phyloP scores from a whole-genome alignment of 2,329 filamentous ascomycete species.

The Apiospora malaysiana region DNA sequence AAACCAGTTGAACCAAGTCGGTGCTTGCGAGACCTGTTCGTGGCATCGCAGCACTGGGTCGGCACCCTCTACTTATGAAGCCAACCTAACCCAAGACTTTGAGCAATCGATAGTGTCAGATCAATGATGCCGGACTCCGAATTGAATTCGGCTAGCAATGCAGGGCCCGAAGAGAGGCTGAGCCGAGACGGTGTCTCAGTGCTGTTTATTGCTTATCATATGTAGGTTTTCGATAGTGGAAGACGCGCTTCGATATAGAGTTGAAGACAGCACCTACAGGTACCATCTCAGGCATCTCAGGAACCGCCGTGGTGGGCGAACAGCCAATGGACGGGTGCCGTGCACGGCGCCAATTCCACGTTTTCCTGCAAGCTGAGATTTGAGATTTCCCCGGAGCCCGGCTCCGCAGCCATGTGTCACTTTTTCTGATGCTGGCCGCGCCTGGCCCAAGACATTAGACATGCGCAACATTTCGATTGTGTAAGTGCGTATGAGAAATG shows the following conservation, averaged over 20 bases:
- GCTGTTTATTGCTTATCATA: slow-evolving; percentile 3
- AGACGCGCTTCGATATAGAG: slow-evolving; percentile 2
- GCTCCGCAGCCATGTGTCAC: background rate
- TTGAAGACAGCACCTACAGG: slow-evolving; percentile 5
- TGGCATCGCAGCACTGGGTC: background rate
- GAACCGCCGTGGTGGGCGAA: background rate
- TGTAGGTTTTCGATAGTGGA: slow-evolving; percentile 18
- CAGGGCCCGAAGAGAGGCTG: slow-evolving; percentile 1
- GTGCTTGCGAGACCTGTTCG: background rate
- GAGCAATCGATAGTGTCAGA: background rate
- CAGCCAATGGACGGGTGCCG: background rate
- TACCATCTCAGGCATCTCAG: background rate
- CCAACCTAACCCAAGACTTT: background rate
- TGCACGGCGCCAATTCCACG: slow-evolving; percentile 1
- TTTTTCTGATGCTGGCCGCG: slow-evolving; percentile 3
- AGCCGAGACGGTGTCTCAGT: slow-evolving; percentile 7
- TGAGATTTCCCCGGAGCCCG: slow-evolving; percentile 7
- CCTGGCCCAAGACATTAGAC: background rate
- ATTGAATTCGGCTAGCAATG: background rate
- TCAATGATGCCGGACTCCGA: background rate
- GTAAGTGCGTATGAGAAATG: slow-evolving; percentile 6
- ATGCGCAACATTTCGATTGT: slow-evolving; percentile 12
- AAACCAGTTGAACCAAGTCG: background rate
- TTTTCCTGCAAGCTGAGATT: slow-evolving; percentile 10
- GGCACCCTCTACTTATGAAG: background rate